These are phyloP conservation scores for Alternaria novae-zelandiae DNA, from an alignment of 2,329 filamentous ascomycete genomes.

Conservation along the genomic window DNA sequence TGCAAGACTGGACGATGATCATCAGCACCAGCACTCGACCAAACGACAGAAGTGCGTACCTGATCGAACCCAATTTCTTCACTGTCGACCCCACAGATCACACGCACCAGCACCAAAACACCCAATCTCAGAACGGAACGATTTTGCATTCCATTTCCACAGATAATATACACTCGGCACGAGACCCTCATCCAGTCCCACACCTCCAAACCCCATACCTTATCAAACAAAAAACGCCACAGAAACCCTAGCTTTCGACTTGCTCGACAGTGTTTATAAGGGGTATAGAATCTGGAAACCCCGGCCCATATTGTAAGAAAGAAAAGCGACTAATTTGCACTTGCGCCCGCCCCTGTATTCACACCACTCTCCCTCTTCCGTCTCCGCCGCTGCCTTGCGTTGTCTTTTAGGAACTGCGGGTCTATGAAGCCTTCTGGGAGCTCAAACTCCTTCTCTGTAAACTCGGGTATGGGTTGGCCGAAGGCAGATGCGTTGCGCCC, in stretches of 20 bases:
- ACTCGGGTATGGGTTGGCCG: constrained; percentile 79
- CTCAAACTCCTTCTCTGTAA: constrained; percentile 73
- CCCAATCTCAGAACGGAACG: neutral
- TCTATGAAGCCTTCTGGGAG: constrained; percentile 71
- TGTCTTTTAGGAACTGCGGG: constrained; percentile 57
- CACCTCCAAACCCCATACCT: neutral
- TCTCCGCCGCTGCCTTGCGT: constrained; percentile 68
- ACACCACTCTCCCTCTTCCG: constrained; percentile 60
- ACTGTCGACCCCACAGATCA: neutral
- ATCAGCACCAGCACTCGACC: neutral
- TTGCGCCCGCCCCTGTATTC: neutral
- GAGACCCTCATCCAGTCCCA: neutral
- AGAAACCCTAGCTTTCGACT: neutral
- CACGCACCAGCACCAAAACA: neutral
- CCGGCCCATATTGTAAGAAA: neutral
- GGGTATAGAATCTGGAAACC: neutral
- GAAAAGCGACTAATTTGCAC: neutral
- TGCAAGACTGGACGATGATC: rapidly evolving
- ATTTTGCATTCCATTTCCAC: neutral
- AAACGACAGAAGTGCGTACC: neutral
- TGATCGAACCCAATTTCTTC: neutral
- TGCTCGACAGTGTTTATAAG: neutral
- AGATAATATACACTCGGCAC: neutral
- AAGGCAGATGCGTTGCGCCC: constrained; percentile 78
- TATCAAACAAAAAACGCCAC: neutral